Evolutionary conservation across 2,329 filamentous ascomycete species (phyloP).

Genomic region (Aspergillus ochraceus): DNA sequence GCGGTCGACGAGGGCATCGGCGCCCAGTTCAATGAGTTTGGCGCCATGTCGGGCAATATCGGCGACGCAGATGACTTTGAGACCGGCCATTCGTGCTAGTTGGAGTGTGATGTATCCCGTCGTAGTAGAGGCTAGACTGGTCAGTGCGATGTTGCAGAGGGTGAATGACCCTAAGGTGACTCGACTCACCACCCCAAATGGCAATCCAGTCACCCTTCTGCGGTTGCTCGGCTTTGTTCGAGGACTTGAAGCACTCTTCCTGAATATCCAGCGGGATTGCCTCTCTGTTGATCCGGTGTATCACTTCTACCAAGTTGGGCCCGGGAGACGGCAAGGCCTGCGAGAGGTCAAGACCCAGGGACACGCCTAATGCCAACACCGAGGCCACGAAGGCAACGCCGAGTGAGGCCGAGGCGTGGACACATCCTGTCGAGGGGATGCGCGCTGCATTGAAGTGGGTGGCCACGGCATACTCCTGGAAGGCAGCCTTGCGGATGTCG

Average conservation of each 20-base stretch:
- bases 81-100: conserved; percentile 64
- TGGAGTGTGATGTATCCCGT: conserved; percentile 68
- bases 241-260: conserved; percentile 61
- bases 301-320: conserved; percentile 58
- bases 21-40: conserved; percentile 53
- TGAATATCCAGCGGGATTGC: conserved; percentile 61
- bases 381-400: conserved; percentile 74
- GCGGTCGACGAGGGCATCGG: conserved; percentile 69
- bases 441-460: conserved; percentile 65
- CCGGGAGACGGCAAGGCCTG: conserved; percentile 44
- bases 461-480: conserved; percentile 68
- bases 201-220: conserved; percentile 67
- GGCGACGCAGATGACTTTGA: conserved; percentile 65
- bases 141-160: not conserved
- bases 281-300: conserved; percentile 49
- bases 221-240: conserved; percentile 55
- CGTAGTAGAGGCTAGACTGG: conserved; percentile 59
- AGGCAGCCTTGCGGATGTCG: conserved; percentile 69
- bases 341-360: conserved; percentile 66
- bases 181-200: conserved; percentile 66
- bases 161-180: conserved; percentile 11
- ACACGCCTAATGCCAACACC: conserved; percentile 65
- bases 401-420: conserved; percentile 60
- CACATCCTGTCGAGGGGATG: conserved; percentile 55
- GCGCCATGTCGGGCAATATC: conserved; percentile 67